Evolutionary conservation across 495 filamentous ascomycete genomes (phyloP), one percentile per base, ranked within the genome.

Genomic region (Annulohypoxylon bovei): DNA sequence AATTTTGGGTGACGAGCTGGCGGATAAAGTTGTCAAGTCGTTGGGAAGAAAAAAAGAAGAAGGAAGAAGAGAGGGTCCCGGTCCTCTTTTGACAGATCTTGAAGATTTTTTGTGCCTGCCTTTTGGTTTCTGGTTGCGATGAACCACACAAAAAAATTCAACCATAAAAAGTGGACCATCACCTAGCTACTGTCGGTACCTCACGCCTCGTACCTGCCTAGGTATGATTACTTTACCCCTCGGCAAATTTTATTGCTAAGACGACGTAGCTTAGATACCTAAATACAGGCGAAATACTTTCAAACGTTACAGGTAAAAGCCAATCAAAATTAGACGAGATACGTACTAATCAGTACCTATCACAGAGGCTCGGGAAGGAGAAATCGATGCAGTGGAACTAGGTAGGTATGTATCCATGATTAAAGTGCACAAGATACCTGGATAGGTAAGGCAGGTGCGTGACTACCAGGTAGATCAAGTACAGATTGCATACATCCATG

Each of bases 21-120:
- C 68, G 62, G 71, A 77, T 77, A 77, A 77, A 66, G 70, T 75
- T 77, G 75, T 75, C 70, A 68, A 72, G 70, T 72, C 75, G 75
- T 77, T 77, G 68, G 57, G 44, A 46, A 44, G 56, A 73, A 70
- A 53, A 62, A 73, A 70, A 44, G 39, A 59, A 56, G 57, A 46
- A 66, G 53, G 63, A 58, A 60, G 56, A 69, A 65, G 61, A 50
- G 55, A 62, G 62, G 61, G 66, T 64, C 69, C 71, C 61, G 65
- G 37, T 68, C 54, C 42, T 61, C 62, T 77, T 69, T 70, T 65
- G 57, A 65, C 58, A 69, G 60, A 70, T 73, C 66, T 69, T 66
- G 70, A 70, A 77, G 73, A 77, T 73, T 71, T 77, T 77, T 77
- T 75, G 75, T 77, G 72, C 65, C 55, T 42, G 39, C 39, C 39